phyloP scores from a whole-genome alignment of 2,329 filamentous ascomycete species.

The Botrytis fragariae region DNA sequence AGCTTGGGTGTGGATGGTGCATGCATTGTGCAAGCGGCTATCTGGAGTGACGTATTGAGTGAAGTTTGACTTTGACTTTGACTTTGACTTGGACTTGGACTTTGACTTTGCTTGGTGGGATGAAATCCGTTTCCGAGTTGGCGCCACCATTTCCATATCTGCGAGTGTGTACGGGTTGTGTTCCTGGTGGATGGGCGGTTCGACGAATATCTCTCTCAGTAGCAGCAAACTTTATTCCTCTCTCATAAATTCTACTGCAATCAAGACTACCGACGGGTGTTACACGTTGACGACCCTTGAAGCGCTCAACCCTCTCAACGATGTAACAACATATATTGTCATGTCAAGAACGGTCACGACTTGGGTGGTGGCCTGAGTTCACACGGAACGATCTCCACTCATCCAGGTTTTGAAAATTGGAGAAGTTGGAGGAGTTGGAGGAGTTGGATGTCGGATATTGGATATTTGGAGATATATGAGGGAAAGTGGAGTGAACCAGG shows the following conservation, averaged over 20 bases:
- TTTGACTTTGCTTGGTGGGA: neutral
- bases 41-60: slow-evolving; percentile 3
- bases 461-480: neutral
- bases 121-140: neutral
- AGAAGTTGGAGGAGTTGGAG: neutral
- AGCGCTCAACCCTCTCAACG: too few species aligned
- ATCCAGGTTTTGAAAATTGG: neutral
- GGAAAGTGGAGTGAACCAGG: neutral
- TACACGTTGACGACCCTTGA: neutral
- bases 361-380: neutral
- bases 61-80: neutral
- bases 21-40: neutral
- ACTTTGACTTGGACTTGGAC: neutral
- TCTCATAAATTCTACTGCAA: too few species aligned
- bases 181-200: neutral
- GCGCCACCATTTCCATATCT: neutral
- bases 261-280: too few species aligned
- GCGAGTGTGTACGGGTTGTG: neutral
- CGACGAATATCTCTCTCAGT: neutral
- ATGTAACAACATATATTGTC: neutral
- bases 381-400: neutral
- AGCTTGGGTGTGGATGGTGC: neutral
- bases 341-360: neutral
- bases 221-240: neutral
- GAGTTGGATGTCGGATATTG: neutral